Evolutionary conservation across 805 yeast species (phyloP).

Genomic region (Scheffersomyces coipomensis): DNA sequence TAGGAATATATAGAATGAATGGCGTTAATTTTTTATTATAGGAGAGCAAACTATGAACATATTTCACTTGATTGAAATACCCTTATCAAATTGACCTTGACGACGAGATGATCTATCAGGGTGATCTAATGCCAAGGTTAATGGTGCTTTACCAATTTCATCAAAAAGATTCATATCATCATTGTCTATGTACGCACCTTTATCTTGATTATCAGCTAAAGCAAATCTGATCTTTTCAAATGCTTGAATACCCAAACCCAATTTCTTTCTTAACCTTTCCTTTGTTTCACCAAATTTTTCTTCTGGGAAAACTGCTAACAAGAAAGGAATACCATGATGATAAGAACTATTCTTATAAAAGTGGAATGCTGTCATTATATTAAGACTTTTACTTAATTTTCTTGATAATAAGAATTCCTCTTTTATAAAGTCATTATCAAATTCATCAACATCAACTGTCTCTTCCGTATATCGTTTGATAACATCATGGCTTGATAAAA

Average conservation of each 20-base stretch:
- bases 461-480: slow-evolving; percentile 20
- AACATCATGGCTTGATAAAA: slow-evolving; percentile 35
- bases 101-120: slow-evolving; percentile 70
- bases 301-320: slow-evolving; percentile 65
- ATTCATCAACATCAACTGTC: slow-evolving; percentile 18
- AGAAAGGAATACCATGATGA: slow-evolving; percentile 83
- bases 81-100: slow-evolving; percentile 36
- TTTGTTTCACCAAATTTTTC: slow-evolving; percentile 66
- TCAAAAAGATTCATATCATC: slow-evolving; percentile 57
- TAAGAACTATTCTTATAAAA: slow-evolving; percentile 66
- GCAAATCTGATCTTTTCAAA: slow-evolving; percentile 75
- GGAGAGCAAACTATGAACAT: no score
- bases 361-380: slow-evolving; percentile 68
- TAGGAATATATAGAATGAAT: no score
- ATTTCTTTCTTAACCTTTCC: slow-evolving; percentile 60
- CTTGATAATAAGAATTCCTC: slow-evolving; percentile 23
- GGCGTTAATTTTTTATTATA: no score
- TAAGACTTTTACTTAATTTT: slow-evolving; percentile 25
- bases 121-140: slow-evolving; percentile 76
- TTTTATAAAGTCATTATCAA: slow-evolving; percentile 22
- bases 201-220: slow-evolving; percentile 42
- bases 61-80: slow-evolving; percentile 39
- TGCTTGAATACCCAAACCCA: slow-evolving; percentile 79
- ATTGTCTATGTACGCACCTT: slow-evolving; percentile 48
- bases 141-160: slow-evolving; percentile 37